Conservation (phyloP, 805 yeast species). For the Yamadazyma laniorum region DNA sequence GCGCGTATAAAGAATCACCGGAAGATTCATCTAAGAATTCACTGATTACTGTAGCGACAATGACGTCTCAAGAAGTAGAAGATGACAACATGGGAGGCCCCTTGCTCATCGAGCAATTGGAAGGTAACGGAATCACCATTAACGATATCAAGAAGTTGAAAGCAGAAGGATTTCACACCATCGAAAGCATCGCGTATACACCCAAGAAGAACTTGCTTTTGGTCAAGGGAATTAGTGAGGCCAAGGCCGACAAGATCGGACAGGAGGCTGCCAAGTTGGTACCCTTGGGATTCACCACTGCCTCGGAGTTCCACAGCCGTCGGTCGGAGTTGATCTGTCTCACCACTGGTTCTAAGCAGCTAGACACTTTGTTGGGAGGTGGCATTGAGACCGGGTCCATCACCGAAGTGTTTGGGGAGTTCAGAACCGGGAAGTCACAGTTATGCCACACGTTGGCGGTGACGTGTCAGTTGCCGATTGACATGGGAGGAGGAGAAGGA, state of each 20-base stretch:
- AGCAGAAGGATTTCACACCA: conserved; percentile 85
- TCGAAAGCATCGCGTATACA: conserved; percentile 89
- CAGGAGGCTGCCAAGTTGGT: conserved; percentile 82
- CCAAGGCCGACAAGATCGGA: conserved; percentile 84
- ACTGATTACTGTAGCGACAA: too few species aligned
- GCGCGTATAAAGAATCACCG: too few species aligned
- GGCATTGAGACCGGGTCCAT: conserved; percentile 97
- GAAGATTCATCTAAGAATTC: too few species aligned
- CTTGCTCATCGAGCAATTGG: conserved; percentile 42
- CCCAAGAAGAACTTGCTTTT: conserved; percentile 75
- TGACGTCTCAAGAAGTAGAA: conserved; percentile 37
- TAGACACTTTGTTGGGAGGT: conserved; percentile 92
- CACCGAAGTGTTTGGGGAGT: conserved; percentile 95
- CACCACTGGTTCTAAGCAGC: conserved; percentile 92
- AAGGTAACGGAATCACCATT: conserved; percentile 83
- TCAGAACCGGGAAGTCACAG: conserved; percentile 96
- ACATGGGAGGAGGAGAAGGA: conserved; percentile 98
- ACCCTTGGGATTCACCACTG: conserved; percentile 97
- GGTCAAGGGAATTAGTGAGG: conserved; percentile 92
- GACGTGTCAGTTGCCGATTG: conserved; percentile 93
- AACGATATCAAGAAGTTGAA: conserved; percentile 76
- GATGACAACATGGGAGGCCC: conserved; percentile 41
- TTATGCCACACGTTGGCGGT: conserved; percentile 95
- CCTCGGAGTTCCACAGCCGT: conserved; percentile 87
- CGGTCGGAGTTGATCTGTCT: conserved; percentile 87